Percentiles rank a stretch among this genome's conserved stretches.
phyloP scores from a whole-genome alignment of 2,329 filamentous ascomycete genomes.

The Calonectria hawksworthii region DNA sequence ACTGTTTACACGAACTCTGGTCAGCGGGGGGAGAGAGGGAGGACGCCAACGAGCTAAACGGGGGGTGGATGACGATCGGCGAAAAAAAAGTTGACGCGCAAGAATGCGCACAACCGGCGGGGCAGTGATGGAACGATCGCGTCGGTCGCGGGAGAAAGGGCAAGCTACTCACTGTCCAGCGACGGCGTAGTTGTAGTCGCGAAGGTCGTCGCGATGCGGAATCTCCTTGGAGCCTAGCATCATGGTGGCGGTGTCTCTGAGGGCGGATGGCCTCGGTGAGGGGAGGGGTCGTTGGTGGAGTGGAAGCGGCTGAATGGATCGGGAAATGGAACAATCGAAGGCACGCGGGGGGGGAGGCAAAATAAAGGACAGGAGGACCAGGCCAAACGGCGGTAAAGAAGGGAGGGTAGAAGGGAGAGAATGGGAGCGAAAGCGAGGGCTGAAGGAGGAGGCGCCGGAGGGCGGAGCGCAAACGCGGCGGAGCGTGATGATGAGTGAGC shows the following conservation, averaged over 20 bases:
- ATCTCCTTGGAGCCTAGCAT: slow-evolving; percentile 54
- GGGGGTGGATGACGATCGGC: slow-evolving; percentile 20
- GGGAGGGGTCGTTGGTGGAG: slow-evolving; percentile 10
- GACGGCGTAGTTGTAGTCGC: slow-evolving; percentile 81
- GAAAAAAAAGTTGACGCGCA: slow-evolving; percentile 27
- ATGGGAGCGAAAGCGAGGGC: slow-evolving; percentile 14
- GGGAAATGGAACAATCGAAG: slow-evolving; percentile 4
- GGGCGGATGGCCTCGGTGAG: slow-evolving; percentile 29
- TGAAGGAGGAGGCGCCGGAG: slow-evolving; percentile 30
- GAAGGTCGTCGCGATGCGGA: slow-evolving; percentile 72
- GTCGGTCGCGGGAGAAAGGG: slow-evolving; percentile 18
- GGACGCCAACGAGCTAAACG: not conserved
- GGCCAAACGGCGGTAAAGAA: slow-evolving; percentile 32
- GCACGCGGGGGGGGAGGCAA: not conserved
- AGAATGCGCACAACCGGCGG: slow-evolving; percentile 13
- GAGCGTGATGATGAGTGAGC: slow-evolving; percentile 27
- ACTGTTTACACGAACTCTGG: slow-evolving; percentile 60
- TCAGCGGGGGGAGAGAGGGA: slow-evolving; percentile 31
- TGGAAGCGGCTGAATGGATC: not conserved
- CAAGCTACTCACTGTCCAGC: slow-evolving; percentile 81
- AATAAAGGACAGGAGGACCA: slow-evolving; percentile 16
- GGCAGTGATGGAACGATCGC: not conserved
- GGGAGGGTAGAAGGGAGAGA: slow-evolving; percentile 12
- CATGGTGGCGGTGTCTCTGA: slow-evolving; percentile 34
- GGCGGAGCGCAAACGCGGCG: slow-evolving; percentile 27